Evolutionary conservation across 306 rosid species (phyloP).

Genomic region (Calophaca sinica): DNA sequence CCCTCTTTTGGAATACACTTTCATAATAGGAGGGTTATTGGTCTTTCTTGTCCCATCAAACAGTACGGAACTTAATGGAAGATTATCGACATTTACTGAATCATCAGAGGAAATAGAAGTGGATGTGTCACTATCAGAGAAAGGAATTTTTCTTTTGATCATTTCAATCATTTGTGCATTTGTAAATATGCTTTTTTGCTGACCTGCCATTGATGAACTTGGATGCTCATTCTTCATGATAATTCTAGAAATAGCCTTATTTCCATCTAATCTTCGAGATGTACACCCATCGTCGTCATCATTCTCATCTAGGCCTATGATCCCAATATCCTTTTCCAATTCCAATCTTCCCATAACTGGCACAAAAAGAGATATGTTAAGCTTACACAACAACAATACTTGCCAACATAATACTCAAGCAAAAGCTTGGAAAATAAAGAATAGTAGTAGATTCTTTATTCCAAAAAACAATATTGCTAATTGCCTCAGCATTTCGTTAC

Average conservation of each 20-base stretch:
- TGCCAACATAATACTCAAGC: constrained; percentile 20
- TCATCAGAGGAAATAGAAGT: no score
- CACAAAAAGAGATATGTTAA: constrained; percentile 31
- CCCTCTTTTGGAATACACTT: no score
- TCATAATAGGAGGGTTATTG: no score
- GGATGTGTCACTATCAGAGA: no score
- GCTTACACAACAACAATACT: constrained; percentile 9
- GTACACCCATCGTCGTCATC: neutral
- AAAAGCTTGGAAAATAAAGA: constrained; percentile 12
- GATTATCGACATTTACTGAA: no score
- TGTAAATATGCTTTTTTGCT: neutral
- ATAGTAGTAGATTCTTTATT: constrained; percentile 9
- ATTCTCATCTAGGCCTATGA: constrained; percentile 22
- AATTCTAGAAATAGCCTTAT: neutral
- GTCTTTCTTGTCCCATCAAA: no score
- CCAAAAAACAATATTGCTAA: neutral
- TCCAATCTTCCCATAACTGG: constrained; percentile 7
- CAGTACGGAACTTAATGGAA: no score
- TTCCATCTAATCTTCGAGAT: neutral
- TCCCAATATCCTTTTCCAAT: neutral
- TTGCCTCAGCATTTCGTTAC: constrained; percentile 20
- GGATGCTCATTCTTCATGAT: neutral
- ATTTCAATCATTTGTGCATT: no score
- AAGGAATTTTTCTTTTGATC: no score
- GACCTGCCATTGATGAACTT: neutral